Evolutionary conservation across 305 asterid genomes (phyloP), one percentile per base, ranked within the genome.

Genomic region (Fraxinus greggii): DNA sequence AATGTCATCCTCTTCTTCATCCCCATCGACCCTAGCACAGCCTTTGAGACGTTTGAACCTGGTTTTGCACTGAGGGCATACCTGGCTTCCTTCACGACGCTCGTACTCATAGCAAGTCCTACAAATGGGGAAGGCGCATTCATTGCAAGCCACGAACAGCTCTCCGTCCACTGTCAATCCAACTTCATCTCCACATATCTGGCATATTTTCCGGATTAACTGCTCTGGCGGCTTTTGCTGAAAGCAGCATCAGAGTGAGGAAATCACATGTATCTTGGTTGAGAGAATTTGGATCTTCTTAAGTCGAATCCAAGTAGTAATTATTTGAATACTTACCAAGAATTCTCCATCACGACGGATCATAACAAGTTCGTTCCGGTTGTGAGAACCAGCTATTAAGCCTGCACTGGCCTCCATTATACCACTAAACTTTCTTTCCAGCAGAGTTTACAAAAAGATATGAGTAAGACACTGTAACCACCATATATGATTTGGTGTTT

Each of bases 41-140:
- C 90, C 90, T 76, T 79, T 85, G 77, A 87, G 85, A 51, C 88
- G 88, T n/a, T 85, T 87, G 81, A 35, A 83, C 32, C 88, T 83
- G 51, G 88, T 87, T 84, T 87, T 87, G 81, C 90, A 85, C 63
- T 77, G 90, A 72, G 90, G 90, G 77, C 88, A 87, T 13, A 84
- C 77, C 51, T 85, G 88, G 81, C 82, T 83, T 54, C 87, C 88
- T 78, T 87, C 90, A 3, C 69, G 73, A 6, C 88, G 84, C 83
- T 87, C 88, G 21, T 85, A 87, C 45, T 85, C 88, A 76, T 87
- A 87, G 86, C 90, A 87, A 77, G 80, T 80, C 35, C 82, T 85
- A 75, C 90, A 87, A 51, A 87, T 74, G 51, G 88, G 88, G 72
- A 85, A 87, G 61, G 83, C 90, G 83, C 88, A 87, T 35, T 87